A percentile compares a stretch with the other conserved stretches of the same genome.
These are phyloP conservation scores for Colletotrichum truncatum DNA, from an alignment of 2,329 filamentous ascomycete genomes.

Conservation along the genomic window DNA sequence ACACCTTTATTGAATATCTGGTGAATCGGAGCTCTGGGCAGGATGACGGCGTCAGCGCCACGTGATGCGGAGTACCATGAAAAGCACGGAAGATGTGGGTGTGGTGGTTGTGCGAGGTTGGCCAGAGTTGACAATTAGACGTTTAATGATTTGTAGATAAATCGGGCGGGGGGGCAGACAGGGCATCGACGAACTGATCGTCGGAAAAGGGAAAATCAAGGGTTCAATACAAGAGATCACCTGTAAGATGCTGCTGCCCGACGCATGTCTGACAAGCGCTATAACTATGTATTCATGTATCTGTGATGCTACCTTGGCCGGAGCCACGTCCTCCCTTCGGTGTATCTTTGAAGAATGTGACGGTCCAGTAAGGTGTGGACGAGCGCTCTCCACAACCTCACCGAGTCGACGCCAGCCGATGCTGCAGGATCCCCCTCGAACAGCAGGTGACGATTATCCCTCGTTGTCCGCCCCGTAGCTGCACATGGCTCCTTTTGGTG, in stretches of 20 bases:
- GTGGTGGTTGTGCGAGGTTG: not conserved
- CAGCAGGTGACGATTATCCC: not conserved
- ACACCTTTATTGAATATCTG: not conserved
- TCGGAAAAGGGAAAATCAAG: conserved; percentile 1
- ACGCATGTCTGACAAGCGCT: conserved; percentile 19
- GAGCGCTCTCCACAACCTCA: conserved; percentile 24
- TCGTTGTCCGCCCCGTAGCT: not conserved
- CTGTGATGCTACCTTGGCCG: not conserved
- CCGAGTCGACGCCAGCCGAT: conserved; percentile 24
- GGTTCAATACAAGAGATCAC: conserved; percentile 11
- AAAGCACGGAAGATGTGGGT: not conserved
- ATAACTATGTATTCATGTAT: not conserved
- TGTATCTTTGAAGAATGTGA: conserved; percentile 12
- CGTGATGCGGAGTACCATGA: not conserved
- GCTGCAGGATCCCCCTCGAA: not conserved
- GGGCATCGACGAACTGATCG: not conserved
- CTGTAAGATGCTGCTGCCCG: conserved; percentile 21
- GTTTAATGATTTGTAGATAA: conserved; percentile 7
- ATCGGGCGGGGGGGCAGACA: not conserved
- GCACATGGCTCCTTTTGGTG: not conserved
- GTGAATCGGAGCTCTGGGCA: not conserved
- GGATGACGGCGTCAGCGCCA: not conserved
- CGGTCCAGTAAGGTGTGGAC: conserved; percentile 13
- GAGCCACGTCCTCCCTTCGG: conserved; percentile 1
- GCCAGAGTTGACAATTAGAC: not conserved